phyloP scores from a whole-genome alignment of 1,139 yeast genomes.

The Wickerhamomyces sp. region DNA sequence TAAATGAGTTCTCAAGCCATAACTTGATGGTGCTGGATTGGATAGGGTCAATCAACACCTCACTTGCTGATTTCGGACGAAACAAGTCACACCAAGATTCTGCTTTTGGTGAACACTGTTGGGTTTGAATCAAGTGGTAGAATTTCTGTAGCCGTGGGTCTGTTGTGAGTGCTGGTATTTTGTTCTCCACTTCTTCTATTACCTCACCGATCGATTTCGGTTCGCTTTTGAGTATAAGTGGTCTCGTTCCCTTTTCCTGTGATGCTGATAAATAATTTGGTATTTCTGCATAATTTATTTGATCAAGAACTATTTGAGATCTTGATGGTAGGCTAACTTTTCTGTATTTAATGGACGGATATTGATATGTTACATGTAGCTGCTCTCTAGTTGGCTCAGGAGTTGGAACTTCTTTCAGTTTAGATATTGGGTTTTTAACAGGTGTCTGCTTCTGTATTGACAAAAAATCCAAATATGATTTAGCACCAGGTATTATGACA shows the following conservation, averaged over 20 bases:
- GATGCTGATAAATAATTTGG: background rate
- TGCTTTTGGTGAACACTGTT: background rate
- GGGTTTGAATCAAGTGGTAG: constrained; percentile 18
- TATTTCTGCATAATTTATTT: constrained; percentile 3
- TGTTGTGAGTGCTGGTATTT: constrained; percentile 15
- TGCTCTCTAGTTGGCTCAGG: constrained; percentile 11
- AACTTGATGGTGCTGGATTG: constrained; percentile 28
- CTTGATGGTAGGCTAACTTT: constrained; percentile 8
- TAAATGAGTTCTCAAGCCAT: constrained; percentile 52
- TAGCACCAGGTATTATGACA: constrained; percentile 4
- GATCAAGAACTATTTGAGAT: background rate
- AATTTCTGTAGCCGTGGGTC: constrained; percentile 26
- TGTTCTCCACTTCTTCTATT: constrained; percentile 1
- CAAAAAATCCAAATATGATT: constrained; percentile 9
- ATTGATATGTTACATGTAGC: constrained; percentile 14
- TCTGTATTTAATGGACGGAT: constrained; percentile 4
- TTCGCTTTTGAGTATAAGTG: background rate
- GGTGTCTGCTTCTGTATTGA: constrained; percentile 3
- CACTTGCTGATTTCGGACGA: constrained; percentile 35
- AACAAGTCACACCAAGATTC: constrained; percentile 42
- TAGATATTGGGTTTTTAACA: constrained; percentile 15
- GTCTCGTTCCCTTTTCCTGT: background rate
- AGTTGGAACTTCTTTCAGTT: constrained; percentile 14
- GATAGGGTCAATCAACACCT: constrained; percentile 33
- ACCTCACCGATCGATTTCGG: constrained; percentile 1